A percentile compares a stretch with the other conserved stretches of the same genome.
Conservation (phyloP, 192 early-diverging fungal species). For the Linderina pennispora region DNA sequence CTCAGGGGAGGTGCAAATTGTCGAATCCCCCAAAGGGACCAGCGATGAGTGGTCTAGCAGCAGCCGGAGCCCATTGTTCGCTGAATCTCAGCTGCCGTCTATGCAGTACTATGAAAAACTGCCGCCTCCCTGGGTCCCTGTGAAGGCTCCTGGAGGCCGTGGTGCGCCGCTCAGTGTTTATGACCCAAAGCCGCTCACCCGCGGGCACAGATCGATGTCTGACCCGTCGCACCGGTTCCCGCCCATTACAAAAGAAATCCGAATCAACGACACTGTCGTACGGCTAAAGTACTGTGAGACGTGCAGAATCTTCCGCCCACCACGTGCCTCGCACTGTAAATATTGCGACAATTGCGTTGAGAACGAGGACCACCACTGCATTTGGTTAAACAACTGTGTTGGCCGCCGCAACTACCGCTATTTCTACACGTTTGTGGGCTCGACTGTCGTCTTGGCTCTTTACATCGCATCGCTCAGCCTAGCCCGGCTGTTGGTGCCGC, state of each 20-base stretch:
- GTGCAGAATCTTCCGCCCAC: conserved; percentile 76
- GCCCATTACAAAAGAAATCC: conserved; percentile 41
- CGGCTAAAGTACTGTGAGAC: conserved; percentile 75
- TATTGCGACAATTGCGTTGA: conserved; percentile 79
- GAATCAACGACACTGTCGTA: conserved; percentile 49
- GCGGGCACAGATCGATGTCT: no score
- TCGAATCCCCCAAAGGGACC: no score
- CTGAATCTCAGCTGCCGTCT: no score
- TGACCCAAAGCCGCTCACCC: conserved; percentile 2
- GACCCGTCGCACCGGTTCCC: not conserved
- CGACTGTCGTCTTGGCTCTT: conserved; percentile 45
- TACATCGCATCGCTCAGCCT: conserved; percentile 49
- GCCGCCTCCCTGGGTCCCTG: conserved; percentile 3
- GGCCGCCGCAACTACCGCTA: conserved; percentile 62
- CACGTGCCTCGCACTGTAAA: conserved; percentile 69
- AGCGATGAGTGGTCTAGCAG: no score
- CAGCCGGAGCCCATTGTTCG: no score
- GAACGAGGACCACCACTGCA: no score
- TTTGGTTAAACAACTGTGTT: conserved; percentile 82
- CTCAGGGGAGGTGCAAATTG: no score
- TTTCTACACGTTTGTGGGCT: conserved; percentile 64
- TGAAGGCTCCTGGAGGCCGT: no score
- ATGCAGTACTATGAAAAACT: conserved; percentile 28
- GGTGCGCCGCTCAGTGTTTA: conserved; percentile 3
- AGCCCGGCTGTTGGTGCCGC: conserved; percentile 33